These are phyloP conservation scores for Nitzschia inconspicua DNA, from an alignment of 108 stramenopile genomes.

Conservation along the genomic window DNA sequence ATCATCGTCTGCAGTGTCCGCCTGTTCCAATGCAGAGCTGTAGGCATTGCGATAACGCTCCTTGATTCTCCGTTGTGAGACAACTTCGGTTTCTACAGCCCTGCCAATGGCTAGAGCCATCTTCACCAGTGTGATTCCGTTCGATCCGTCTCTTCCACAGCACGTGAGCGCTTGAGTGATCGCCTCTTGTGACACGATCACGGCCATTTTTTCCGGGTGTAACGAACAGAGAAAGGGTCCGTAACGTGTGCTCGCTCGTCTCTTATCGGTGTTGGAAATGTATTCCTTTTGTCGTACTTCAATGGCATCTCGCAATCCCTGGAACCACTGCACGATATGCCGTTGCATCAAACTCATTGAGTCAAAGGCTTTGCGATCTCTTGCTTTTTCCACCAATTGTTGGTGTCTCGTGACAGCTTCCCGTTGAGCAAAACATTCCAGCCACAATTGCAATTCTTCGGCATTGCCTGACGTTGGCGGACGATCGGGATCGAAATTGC, in stretches of 20 bases:
- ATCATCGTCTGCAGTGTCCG: not conserved
- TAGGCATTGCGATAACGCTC: conserved; percentile 37
- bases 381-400: conserved; percentile 54
- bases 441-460: conserved; percentile 63
- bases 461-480: conserved; percentile 15
- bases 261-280: conserved; percentile 35
- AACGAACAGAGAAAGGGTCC: conserved; percentile 85
- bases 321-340: conserved; percentile 74
- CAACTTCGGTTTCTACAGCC: conserved; percentile 82
- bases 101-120: conserved; percentile 62
- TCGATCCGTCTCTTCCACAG: conserved; percentile 18
- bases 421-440: conserved; percentile 72
- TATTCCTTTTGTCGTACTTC: conserved; percentile 66
- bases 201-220: conserved; percentile 84
- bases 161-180: conserved; percentile 44
- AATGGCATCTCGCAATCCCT: conserved; percentile 60
- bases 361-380: conserved; percentile 66
- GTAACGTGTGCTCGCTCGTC: conserved; percentile 50
- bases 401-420: conserved; percentile 56
- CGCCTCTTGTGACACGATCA: conserved; percentile 80
- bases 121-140: conserved; percentile 51
- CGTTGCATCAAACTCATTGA: conserved; percentile 62
- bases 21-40: not conserved
- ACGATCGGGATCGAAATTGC: conserved; percentile 19
- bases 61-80: conserved; percentile 65